Evolutionary conservation across 768 basidiomycete species (phyloP), one percentile per base, ranked within the genome.

Genomic region (Pilatotrama ljubarskyi): DNA sequence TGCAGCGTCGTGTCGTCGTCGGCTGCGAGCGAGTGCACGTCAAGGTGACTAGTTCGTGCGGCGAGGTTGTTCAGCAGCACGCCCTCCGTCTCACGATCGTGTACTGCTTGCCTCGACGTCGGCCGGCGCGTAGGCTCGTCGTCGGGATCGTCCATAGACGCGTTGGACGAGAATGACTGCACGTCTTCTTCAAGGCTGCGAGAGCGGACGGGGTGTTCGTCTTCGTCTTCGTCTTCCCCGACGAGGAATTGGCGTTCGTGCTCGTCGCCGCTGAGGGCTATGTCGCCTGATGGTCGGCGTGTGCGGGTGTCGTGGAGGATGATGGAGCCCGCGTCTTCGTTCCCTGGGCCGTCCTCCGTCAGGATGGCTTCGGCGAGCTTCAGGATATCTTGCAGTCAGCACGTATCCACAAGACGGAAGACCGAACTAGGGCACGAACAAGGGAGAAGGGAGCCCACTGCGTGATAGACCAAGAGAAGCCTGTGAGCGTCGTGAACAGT

Each of bases 391-490:
- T 36, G 29, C n/a, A n/a, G n/a, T 4, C 29, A 51, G 18, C 24
- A 50, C 51, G 14, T 40, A 43, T 17, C n/a, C 18, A 20, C 10
- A 2, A 17, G 5, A 11, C 24, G 32, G n/a, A 14, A 32, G 8
- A n/a, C 3, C 6, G 58, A 14, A n/a, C 15, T 29, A 20, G 38
- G 20, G 2, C 17, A 75, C 85, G 47, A 64, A 95, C 93, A 68
- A 98, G 73, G 0, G 93, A 86, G 74, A 93, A 96, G 2, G 95
- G 95, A 3, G 87, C 93, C 96, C 95, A 98, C 73, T 90, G 88
- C 0, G 88, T 84, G 51, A 98, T 81, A 5, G 94, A 93, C 92
- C 91, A 97, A n/a, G 91, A 88, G 66, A 97, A 88, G 0, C 96
- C 96, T 7, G 88, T 87, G 13, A 90, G 64, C 8, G 87, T 82